Evolutionary conservation across 2,329 filamentous ascomycete species (phyloP).

Genomic region (Microdochium trichocladiopsis): DNA sequence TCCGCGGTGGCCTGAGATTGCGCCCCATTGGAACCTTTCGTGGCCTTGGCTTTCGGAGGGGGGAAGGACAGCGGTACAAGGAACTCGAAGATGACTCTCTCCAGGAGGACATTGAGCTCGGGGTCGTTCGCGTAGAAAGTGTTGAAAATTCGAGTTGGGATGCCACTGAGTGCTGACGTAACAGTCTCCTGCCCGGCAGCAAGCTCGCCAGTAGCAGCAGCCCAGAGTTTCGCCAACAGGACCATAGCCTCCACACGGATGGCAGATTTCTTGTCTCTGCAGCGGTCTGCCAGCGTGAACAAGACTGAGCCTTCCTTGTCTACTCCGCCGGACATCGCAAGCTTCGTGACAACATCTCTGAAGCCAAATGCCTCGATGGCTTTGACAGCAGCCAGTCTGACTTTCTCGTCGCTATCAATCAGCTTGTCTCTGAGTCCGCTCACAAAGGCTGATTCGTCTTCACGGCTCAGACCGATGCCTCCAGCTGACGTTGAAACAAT

Average conservation of each 20-base stretch:
- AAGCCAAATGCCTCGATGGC: slow-evolving; percentile 77
- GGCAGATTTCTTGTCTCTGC: slow-evolving; percentile 74
- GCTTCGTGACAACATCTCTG: slow-evolving; percentile 71
- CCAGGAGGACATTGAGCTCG: slow-evolving; percentile 78
- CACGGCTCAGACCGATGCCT: slow-evolving; percentile 76
- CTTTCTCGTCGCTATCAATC: slow-evolving; percentile 83
- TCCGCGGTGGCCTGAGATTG: slow-evolving; percentile 41
- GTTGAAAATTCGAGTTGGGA: slow-evolving; percentile 80
- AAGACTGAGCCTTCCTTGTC: slow-evolving; percentile 72
- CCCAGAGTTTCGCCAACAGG: slow-evolving; percentile 81
- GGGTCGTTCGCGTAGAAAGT: slow-evolving; percentile 84
- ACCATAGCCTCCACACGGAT: slow-evolving; percentile 86
- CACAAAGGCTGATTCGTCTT: slow-evolving; percentile 73
- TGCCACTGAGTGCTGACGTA: slow-evolving; percentile 65
- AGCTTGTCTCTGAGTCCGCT: slow-evolving; percentile 72
- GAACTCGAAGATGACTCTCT: slow-evolving; percentile 78
- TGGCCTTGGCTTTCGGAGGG: slow-evolving; percentile 53
- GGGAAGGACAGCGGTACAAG: slow-evolving; percentile 88
- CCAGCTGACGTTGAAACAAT: slow-evolving; percentile 90
- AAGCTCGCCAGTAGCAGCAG: slow-evolving; percentile 84
- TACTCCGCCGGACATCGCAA: slow-evolving; percentile 70
- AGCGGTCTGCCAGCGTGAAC: slow-evolving; percentile 75
- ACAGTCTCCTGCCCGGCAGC: slow-evolving; percentile 74
- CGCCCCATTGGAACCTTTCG: slow-evolving; percentile 52
- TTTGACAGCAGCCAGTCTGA: slow-evolving; percentile 82